phyloP scores from a whole-genome alignment of 495 filamentous ascomycete genomes.

The Amphirosellinia nigrospora region DNA sequence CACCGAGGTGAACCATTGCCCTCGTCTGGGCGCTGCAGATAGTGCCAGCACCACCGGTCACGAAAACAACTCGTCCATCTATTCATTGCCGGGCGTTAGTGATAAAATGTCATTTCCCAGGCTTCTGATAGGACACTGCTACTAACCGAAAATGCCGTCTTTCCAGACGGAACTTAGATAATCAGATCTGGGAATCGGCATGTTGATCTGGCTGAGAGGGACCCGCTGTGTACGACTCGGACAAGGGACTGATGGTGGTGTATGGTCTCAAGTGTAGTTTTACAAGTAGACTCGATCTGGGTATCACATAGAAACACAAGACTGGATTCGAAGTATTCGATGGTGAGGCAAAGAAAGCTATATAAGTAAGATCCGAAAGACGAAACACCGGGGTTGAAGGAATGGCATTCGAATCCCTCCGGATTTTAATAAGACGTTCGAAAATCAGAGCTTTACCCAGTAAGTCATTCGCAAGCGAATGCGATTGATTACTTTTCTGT shows the following conservation, averaged over 20 bases:
- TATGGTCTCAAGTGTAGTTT: conserved; percentile 11
- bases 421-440: conserved; percentile 1
- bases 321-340: neutral
- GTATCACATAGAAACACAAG: neutral
- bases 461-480: conserved; percentile 17
- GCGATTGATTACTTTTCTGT: conserved; percentile 10
- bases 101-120: neutral
- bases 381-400: neutral
- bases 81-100: conserved; percentile 26
- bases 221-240: conserved; percentile 15
- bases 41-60: conserved; percentile 90
- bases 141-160: conserved; percentile 80
- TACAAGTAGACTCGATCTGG: neutral
- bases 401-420: neutral
- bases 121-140: neutral
- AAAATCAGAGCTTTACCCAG: neutral
- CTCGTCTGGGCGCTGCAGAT: conserved; percentile 95
- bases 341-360: neutral
- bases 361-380: conserved; percentile 10
- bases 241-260: conserved; percentile 3
- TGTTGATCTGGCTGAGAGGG: conserved; percentile 38
- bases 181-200: conserved; percentile 72
- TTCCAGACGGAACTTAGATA: conserved; percentile 84
- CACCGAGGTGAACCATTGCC: conserved; percentile 87
- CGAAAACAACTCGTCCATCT: conserved; percentile 92